Conservation (phyloP, 176 grass and related monocot genomes). For the Ampelocalamus luodianensis region DNA sequence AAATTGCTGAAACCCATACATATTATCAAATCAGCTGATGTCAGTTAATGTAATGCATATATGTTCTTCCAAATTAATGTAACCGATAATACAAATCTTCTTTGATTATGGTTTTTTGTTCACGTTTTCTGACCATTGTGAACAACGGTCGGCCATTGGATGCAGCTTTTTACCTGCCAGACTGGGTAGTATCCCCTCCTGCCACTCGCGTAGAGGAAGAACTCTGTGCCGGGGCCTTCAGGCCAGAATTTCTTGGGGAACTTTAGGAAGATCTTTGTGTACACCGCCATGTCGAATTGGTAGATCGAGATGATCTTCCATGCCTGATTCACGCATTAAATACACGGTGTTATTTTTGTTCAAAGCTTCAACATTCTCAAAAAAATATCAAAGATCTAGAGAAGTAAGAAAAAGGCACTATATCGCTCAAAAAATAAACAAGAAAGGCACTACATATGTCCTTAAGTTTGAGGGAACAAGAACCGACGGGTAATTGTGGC, state of each 20-base stretch:
- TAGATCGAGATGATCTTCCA: constrained; percentile 64
- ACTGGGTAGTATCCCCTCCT: constrained; percentile 68
- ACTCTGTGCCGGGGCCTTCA: constrained; percentile 48
- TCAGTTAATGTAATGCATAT: not conserved
- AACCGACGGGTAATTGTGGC: constrained; percentile 58
- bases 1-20: constrained; percentile 30
- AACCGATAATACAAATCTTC: not conserved
- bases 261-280: constrained; percentile 80
- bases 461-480: not conserved
- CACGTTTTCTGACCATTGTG: not conserved
- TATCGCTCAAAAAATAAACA: too few species aligned
- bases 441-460: not conserved
- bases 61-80: not conserved
- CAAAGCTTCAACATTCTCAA: not conserved
- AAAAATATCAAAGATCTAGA: not conserved
- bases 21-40: not conserved
- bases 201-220: constrained; percentile 65
- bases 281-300: constrained; percentile 67
- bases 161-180: constrained; percentile 56
- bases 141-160: not conserved
- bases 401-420: not conserved
- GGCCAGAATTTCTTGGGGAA: constrained; percentile 70
- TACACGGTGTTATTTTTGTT: not conserved
- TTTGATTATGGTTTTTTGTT: not conserved
- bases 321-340: not conserved